phyloP scores from a whole-genome alignment of 2,329 filamentous ascomycete genomes.

The Diplodia intermedia region DNA sequence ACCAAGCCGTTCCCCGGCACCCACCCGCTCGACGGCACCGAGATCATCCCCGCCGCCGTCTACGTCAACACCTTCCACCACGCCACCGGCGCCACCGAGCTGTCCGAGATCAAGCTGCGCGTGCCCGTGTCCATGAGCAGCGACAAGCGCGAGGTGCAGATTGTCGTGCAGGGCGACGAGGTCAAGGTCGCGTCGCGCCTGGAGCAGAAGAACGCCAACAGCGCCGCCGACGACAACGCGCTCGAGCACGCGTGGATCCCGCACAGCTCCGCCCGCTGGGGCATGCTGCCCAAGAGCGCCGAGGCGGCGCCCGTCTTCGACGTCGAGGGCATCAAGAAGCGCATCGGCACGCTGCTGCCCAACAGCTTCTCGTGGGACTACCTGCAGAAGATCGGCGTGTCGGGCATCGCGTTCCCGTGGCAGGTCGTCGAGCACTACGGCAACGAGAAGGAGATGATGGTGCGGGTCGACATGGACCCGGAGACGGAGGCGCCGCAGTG shows the following conservation, averaged over 20 bases:
- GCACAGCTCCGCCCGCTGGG: constrained; percentile 41
- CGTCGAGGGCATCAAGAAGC: constrained; percentile 39
- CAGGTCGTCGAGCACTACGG: constrained; percentile 50
- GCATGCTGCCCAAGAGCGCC: neutral
- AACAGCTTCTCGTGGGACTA: constrained; percentile 50
- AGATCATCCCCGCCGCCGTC: constrained; percentile 54
- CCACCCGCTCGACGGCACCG: constrained; percentile 52
- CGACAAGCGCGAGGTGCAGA: constrained; percentile 47
- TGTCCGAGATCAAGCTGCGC: constrained; percentile 46
- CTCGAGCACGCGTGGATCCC: constrained; percentile 44
- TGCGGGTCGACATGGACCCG: constrained; percentile 48
- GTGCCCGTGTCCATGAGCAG: constrained; percentile 49
- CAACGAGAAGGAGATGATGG: constrained; percentile 51
- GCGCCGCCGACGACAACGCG: neutral
- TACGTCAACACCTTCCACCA: constrained; percentile 52
- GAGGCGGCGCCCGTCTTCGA: constrained; percentile 35
- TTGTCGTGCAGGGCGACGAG: constrained; percentile 44
- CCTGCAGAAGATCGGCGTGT: constrained; percentile 50
- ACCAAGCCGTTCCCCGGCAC: constrained; percentile 52
- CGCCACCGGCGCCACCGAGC: constrained; percentile 41
- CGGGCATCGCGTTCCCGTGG: constrained; percentile 54
- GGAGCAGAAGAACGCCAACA: neutral
- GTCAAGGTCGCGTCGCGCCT: constrained; percentile 48
- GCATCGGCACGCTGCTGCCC: constrained; percentile 41
- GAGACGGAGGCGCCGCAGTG: constrained; percentile 37